Evolutionary conservation across 169 alveolate genomes (phyloP).

Genomic region (Plasmodium vivax): DNA sequence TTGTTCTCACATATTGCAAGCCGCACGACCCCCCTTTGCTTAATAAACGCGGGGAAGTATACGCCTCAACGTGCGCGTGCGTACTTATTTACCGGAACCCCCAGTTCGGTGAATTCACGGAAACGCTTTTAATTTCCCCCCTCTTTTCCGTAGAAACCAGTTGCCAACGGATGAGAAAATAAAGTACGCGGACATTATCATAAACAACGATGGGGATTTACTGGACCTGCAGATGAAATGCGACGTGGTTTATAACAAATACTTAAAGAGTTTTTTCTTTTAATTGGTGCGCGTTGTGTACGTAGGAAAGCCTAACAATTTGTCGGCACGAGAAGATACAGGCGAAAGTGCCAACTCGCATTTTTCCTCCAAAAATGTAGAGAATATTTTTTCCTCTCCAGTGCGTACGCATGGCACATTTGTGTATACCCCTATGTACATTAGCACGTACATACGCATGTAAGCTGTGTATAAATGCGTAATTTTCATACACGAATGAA

Average conservation of each 20-base stretch:
- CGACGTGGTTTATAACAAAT: constrained; percentile 72
- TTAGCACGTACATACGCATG: background rate
- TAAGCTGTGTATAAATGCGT: background rate
- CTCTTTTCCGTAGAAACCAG: constrained; percentile 48
- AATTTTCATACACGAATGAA: background rate
- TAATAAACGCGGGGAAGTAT: background rate
- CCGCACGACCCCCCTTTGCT: background rate
- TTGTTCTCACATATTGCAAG: background rate
- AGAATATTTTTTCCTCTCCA: background rate
- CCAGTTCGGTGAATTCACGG: background rate
- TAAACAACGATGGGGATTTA: constrained; percentile 76
- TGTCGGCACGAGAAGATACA: background rate
- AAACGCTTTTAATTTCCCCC: background rate
- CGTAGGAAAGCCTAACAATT: background rate
- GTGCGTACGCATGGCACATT: background rate
- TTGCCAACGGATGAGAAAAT: constrained; percentile 74
- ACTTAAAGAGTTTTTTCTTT: constrained; percentile 69
- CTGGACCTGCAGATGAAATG: constrained; percentile 73
- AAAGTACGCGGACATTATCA: constrained; percentile 66
- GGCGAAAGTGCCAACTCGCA: background rate
- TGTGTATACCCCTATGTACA: constrained; percentile 1
- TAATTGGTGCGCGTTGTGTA: background rate
- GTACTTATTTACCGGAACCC: background rate
- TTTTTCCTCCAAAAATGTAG: background rate
- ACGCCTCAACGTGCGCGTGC: background rate